Evolutionary conservation across 1,139 yeast genomes (phyloP), one percentile per base, ranked within the genome.

Genomic region (Debaryomycetaceae sp.): DNA sequence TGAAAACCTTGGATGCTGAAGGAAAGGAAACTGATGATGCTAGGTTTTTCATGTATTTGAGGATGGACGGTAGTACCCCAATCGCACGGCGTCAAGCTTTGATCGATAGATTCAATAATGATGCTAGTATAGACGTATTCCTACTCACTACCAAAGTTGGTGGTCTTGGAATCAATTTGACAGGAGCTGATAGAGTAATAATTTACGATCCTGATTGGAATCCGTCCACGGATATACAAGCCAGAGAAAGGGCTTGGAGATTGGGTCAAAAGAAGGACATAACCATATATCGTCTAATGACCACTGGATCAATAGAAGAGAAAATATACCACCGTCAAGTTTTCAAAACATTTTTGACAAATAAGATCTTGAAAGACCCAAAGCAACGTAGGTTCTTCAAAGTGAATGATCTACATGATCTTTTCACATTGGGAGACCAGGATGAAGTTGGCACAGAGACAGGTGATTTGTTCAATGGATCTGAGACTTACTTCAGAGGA

Each of bases 181-280:
- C 97, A 0, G 98, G 98, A 4, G 98, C 98, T 0, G 92, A 89
- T 52, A 67, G 98, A 39, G 96, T 92, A 5, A 88, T 92, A 15
- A 92, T 92, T 14, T 92, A 75, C 58, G 98, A 92, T 55, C 98
- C 98, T 0, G 98, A 92, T 59, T 92, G 98, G 98, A 92, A 92
- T 55, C 98, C 98, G 0, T 88, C 97, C 0, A 92, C 98, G 0
- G 98, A 92, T 66, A 77, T 92, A 47, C 98, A 92, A 61, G 98
- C 98, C 0, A 70, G 98, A 47, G 98, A 92, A 60, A 66, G 98
- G 38, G 98, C 98, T 0, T 92, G 98, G 98, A 72, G 98, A 50
- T 73, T 92, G 46, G 98, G 98, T 0, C 98, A 92, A 56, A 91
- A 86, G 57, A 81, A 82, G 47, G 96, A 91, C 52, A 97, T 92